phyloP scores from a whole-genome alignment of 1,139 yeast genomes.

The Saccharomyces hybrid region DNA sequence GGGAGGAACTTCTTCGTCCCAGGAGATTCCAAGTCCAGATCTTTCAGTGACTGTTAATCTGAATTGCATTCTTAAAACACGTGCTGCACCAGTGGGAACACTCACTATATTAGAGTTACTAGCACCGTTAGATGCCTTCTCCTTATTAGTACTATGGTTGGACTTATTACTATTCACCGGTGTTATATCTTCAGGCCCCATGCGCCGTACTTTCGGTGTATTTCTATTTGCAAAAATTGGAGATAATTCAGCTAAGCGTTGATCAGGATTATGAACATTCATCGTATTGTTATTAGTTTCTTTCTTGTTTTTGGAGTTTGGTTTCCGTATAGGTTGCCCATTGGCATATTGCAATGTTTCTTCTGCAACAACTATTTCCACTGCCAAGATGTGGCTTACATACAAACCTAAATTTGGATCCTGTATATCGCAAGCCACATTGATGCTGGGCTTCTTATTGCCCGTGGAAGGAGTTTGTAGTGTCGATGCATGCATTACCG shows the following conservation, averaged over 20 bases:
- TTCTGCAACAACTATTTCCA: conserved; percentile 91
- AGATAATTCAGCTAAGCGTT: conserved; percentile 37
- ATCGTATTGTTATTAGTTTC: background rate
- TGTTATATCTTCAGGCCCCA: conserved; percentile 13
- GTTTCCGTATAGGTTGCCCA: conserved; percentile 27
- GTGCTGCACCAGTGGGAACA: conserved; percentile 88
- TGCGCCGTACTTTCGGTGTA: conserved; percentile 14
- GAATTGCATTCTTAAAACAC: conserved; percentile 92
- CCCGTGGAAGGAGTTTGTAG: conserved; percentile 18
- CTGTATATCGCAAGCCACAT: conserved; percentile 70
- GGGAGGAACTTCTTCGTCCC: conserved; percentile 99
- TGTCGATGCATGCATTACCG: conserved; percentile 32
- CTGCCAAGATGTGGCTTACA: conserved; percentile 65
- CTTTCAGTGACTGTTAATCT: conserved; percentile 73
- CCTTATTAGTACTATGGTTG: conserved; percentile 5
- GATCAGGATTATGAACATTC: conserved; percentile 24
- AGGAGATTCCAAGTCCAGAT: conserved; percentile 90
- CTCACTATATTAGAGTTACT: conserved; percentile 38
- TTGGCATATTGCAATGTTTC: conserved; percentile 48
- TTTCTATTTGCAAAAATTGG: conserved; percentile 36
- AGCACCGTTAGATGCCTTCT: conserved; percentile 5
- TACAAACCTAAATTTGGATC: conserved; percentile 75
- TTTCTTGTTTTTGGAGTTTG: conserved; percentile 5
- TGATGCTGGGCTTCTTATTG: conserved; percentile 35
- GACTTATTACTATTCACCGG: conserved; percentile 11